Percentiles rank a stretch among this genome's conserved stretches.
Evolutionary conservation across 768 basidiomycete genomes (phyloP).

Genomic region (Serendipita vermifera): DNA sequence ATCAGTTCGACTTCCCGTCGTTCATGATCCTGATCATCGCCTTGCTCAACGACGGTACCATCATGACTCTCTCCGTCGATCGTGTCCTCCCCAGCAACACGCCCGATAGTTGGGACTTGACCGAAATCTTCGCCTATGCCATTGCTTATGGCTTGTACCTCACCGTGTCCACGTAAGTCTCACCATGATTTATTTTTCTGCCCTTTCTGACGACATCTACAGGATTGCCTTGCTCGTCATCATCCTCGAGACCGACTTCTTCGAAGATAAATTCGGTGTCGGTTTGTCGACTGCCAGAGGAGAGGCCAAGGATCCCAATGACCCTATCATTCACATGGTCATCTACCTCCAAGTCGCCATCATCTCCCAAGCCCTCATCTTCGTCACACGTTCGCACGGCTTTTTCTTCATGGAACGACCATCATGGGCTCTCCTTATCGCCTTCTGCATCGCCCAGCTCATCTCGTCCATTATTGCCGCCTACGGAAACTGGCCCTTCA

Average conservation of each 20-base stretch:
- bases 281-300: constrained; percentile 20
- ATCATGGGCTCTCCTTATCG: constrained; percentile 73
- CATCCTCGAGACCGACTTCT: constrained; percentile 80
- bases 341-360: constrained; percentile 96
- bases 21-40: constrained; percentile 99
- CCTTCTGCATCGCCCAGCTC: constrained; percentile 89
- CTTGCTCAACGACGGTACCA: constrained; percentile 93
- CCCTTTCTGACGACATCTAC: constrained; percentile 13
- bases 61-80: constrained; percentile 96
- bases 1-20: constrained; percentile 97
- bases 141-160: constrained; percentile 92
- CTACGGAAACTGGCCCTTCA: constrained; percentile 92
- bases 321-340: constrained; percentile 72
- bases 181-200: constrained; percentile 11
- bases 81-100: constrained; percentile 86
- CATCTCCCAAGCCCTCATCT: constrained; percentile 96
- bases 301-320: constrained; percentile 36
- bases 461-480: constrained; percentile 91
- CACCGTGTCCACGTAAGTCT: constrained; percentile 72
- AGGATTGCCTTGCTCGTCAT: constrained; percentile 69
- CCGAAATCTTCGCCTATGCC: constrained; percentile 93
- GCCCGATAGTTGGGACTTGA: constrained; percentile 91
- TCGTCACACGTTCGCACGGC: constrained; percentile 85
- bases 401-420: constrained; percentile 98
- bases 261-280: constrained; percentile 77